phyloP scores from a whole-genome alignment of 768 basidiomycete species.

The Dendrothele bispora region DNA sequence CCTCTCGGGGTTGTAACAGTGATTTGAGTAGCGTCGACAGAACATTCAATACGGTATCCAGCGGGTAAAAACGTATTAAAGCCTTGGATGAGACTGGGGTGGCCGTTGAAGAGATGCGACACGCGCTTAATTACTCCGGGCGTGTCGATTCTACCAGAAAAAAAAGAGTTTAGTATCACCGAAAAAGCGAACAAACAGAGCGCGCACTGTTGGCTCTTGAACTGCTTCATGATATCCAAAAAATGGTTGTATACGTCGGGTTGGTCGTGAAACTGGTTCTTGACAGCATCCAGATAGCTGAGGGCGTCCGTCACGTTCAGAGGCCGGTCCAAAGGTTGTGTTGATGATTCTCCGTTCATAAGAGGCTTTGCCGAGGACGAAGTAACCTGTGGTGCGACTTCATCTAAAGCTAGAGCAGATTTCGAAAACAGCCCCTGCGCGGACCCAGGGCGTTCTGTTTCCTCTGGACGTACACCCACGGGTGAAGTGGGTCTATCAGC shows the following conservation, averaged over 20 bases:
- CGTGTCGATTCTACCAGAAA: slow-evolving; percentile 79
- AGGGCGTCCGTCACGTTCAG: slow-evolving; percentile 93
- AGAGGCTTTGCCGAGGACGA: too few relatives aligned
- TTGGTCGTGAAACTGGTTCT: slow-evolving; percentile 84
- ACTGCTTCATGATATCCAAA: slow-evolving; percentile 98
- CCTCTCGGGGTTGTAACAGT: slow-evolving; percentile 80
- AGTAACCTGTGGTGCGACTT: too few relatives aligned
- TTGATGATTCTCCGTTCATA: too few relatives aligned
- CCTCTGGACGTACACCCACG: too few relatives aligned
- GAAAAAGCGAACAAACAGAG: neutral
- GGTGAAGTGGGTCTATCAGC: too few relatives aligned
- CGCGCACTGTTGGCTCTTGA: slow-evolving; percentile 72
- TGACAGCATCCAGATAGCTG: slow-evolving; percentile 93
- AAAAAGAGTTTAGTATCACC: neutral
- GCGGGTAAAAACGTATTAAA: slow-evolving; percentile 97
- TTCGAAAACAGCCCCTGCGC: too few relatives aligned
- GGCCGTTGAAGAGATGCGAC: slow-evolving; percentile 88
- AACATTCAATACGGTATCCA: slow-evolving; percentile 91
- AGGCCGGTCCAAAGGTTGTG: too few relatives aligned
- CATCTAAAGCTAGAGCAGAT: too few relatives aligned
- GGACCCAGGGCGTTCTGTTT: too few relatives aligned
- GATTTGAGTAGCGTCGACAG: slow-evolving; percentile 61
- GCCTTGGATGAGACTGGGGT: slow-evolving; percentile 89
- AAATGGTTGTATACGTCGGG: slow-evolving; percentile 95
- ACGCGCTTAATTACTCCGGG: slow-evolving; percentile 97